Evolutionary conservation across 352 stramenopile species (phyloP), one percentile per base, ranked within the genome.

Genomic region (Globisporangium irregulare): DNA sequence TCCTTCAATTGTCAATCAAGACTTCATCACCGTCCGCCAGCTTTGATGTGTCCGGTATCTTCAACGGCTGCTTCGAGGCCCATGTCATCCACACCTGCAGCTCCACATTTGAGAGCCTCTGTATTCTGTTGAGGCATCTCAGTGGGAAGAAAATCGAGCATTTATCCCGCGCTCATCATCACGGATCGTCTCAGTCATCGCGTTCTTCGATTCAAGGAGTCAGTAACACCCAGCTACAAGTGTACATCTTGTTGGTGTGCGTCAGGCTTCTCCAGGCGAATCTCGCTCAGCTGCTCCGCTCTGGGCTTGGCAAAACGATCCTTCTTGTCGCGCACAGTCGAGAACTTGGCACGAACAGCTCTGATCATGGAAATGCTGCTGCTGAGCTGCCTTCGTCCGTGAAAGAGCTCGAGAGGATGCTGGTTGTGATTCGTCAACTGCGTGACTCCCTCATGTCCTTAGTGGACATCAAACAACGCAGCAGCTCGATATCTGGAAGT

Each of bases 181-280:
- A 29, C 4, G 18, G 3, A 24, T 43, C 25, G 24, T 65, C 38
- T n/a, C 55, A 66, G n/a, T 38, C 62, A 32, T 34, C 63, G 18
- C 48, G 34, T 12, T 3, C 63, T n/a, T 63, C 20, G 18, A 27
- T 63, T 3, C 41, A 53, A 24, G 55, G 46, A 25, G 62, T 27
- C 15, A 54, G 62, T 8, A 61, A 27, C 14, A 29, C 15, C 25
- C 53, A 69, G n/a, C 59, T 88, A 8, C 86, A 92, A 34, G 48
- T 75, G 29, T 96, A 95, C 46, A 68, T 94, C 55, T 36, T 97
- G 6, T 24, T 90, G 8, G 85, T 77, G 4, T 87, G 80, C 9
- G 54, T 97, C 29, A 81, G 86, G 12, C 66, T 97, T 20, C 67
- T 97, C 0, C 81, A 92, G 68, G 84, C 79, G 12, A 97, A 97